These are phyloP conservation scores for Saccharomycodes ludwigii DNA, from an alignment of 805 yeast species.

Conservation along the genomic window DNA sequence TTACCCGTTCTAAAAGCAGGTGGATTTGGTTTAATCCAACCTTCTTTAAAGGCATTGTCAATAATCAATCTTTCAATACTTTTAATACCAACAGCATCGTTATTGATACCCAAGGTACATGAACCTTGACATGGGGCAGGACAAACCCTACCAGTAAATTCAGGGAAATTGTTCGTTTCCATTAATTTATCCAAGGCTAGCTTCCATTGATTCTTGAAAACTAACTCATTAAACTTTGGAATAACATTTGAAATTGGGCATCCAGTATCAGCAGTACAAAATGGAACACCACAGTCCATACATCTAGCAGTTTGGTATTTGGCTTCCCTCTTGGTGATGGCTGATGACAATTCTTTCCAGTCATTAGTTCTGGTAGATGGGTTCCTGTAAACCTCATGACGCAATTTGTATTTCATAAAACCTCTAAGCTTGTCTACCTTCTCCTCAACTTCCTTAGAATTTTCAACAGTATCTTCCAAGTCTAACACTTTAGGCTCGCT, in stretches of 20 bases:
- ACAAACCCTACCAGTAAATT: constrained; percentile 94
- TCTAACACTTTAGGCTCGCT: constrained; percentile 80
- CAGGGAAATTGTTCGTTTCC: constrained; percentile 98
- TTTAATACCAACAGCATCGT: constrained; percentile 92
- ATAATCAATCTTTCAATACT: constrained; percentile 92
- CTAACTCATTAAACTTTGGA: constrained; percentile 97
- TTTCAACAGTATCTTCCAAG: constrained; percentile 77
- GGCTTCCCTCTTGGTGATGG: constrained; percentile 77
- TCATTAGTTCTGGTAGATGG: constrained; percentile 68
- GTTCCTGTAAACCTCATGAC: constrained; percentile 75
- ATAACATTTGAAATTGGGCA: constrained; percentile 95
- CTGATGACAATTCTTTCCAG: constrained; percentile 81
- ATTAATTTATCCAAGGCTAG: constrained; percentile 83
- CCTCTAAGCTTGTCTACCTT: constrained; percentile 75
- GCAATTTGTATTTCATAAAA: constrained; percentile 85
- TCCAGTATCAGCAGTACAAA: constrained; percentile 96
- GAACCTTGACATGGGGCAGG: constrained; percentile 99
- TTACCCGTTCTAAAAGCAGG: constrained; percentile 78
- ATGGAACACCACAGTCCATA: constrained; percentile 99
- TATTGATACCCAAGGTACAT: constrained; percentile 83
- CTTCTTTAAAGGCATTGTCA: constrained; percentile 91
- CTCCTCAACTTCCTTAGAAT: constrained; percentile 48
- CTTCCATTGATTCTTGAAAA: constrained; percentile 88
- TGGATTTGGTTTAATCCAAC: constrained; percentile 84
- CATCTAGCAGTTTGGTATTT: constrained; percentile 91